Evolutionary conservation across 1,284 basidiomycete species (phyloP).

Genomic region (Wolfiporia cocos): DNA sequence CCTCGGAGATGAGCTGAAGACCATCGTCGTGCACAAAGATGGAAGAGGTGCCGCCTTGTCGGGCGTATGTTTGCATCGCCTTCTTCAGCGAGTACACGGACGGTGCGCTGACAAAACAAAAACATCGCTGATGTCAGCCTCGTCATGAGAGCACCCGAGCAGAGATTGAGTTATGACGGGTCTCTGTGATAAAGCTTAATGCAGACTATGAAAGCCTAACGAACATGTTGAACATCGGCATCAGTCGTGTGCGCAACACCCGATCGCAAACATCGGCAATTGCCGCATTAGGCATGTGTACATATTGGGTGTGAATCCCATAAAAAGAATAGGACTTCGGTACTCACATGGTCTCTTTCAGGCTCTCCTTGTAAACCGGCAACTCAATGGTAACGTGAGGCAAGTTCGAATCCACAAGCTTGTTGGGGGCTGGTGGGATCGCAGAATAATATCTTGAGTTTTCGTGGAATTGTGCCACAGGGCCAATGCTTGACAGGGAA

Average conservation of each 20-base stretch:
- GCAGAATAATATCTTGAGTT: conserved; percentile 73
- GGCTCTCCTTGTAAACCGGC: conserved; percentile 78
- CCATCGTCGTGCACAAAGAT: conserved; percentile 82
- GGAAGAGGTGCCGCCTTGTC: conserved; percentile 73
- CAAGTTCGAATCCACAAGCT: conserved; percentile 51
- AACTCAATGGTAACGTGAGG: conserved; percentile 75
- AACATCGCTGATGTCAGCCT: no score
- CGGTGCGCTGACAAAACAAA: conserved; percentile 40
- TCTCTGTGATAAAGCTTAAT: no score
- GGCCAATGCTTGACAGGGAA: conserved; percentile 44
- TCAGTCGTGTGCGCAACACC: no score
- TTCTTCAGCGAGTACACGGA: conserved; percentile 79
- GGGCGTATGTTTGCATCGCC: conserved; percentile 83
- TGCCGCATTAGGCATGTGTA: background rate
- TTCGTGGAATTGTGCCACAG: conserved; percentile 70
- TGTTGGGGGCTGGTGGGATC: conserved; percentile 49
- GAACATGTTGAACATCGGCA: no score
- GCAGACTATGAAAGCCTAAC: no score
- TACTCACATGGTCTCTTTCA: conserved; percentile 62
- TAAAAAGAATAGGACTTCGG: no score
- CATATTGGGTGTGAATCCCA: background rate
- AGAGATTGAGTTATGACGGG: no score
- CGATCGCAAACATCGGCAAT: no score
- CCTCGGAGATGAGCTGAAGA: conserved; percentile 31
- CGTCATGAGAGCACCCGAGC: no score